Evolutionary conservation across 805 yeast species (phyloP).

Genomic region (Candida parachauliodes): DNA sequence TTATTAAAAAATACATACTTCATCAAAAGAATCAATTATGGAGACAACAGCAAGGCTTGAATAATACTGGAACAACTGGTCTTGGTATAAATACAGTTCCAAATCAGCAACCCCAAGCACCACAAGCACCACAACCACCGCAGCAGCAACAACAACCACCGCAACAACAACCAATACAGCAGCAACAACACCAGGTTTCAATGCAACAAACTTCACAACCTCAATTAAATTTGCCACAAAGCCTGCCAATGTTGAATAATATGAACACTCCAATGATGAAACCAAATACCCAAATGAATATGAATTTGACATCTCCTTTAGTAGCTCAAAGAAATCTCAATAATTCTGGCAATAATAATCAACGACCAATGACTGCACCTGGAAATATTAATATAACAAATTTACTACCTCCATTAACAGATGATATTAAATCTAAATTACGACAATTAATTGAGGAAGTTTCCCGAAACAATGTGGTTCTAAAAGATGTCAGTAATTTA

Average conservation of each 20-base stretch:
- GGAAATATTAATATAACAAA: slow-evolving; percentile 11
- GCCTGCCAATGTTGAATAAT: slow-evolving; percentile 10
- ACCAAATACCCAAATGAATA: slow-evolving; percentile 9
- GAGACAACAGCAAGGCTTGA: slow-evolving; percentile 21
- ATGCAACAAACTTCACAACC: slow-evolving; percentile 15
- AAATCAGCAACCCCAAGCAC: slow-evolving; percentile 11
- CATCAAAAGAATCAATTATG: slow-evolving; percentile 34
- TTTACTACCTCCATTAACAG: slow-evolving; percentile 40
- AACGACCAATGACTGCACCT: slow-evolving; percentile 11
- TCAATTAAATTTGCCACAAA: slow-evolving; percentile 22
- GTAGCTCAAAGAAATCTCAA: slow-evolving; percentile 5
- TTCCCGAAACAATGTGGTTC: slow-evolving; percentile 57
- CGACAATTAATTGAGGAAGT: slow-evolving; percentile 68
- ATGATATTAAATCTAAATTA: slow-evolving; percentile 60
- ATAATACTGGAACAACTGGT: slow-evolving; percentile 10
- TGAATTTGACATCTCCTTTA: slow-evolving; percentile 9
- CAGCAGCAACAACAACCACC: slow-evolving; percentile 24
- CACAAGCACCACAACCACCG: slow-evolving; percentile 6
- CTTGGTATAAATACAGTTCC: slow-evolving; percentile 2
- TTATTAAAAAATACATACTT: slow-evolving; percentile 34
- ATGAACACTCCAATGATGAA: slow-evolving; percentile 9
- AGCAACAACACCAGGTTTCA: slow-evolving; percentile 8
- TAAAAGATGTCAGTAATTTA: slow-evolving; percentile 61
- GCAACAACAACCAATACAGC: slow-evolving; percentile 19
- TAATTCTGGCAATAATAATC: not conserved